Conservation (phyloP, 2,329 filamentous ascomycete genomes). For the Phialophora tarda region DNA sequence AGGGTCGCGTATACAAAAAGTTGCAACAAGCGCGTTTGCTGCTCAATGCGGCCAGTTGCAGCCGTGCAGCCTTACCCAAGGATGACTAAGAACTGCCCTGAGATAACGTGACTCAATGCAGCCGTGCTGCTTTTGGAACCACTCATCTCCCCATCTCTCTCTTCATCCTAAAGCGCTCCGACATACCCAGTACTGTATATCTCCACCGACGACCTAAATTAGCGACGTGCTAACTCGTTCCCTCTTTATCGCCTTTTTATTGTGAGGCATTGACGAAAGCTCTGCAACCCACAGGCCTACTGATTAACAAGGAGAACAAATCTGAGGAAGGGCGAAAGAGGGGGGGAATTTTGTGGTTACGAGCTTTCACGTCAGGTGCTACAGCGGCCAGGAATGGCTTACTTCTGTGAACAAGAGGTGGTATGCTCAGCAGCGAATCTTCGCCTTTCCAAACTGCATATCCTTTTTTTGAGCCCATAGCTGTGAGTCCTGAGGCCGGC, state of each 20-base stretch:
- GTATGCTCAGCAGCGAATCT: too few relatives aligned
- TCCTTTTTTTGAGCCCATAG: too few relatives aligned
- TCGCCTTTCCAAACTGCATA: too few relatives aligned
- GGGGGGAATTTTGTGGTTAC: background rate
- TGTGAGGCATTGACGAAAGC: background rate
- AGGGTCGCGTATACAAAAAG: slow-evolving; percentile 6
- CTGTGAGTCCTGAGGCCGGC: too few relatives aligned
- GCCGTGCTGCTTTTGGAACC: background rate
- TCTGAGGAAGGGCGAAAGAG: background rate
- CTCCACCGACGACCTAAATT: background rate
- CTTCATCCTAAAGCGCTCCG: background rate
- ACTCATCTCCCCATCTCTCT: background rate
- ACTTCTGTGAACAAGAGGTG: background rate
- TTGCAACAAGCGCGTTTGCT: background rate
- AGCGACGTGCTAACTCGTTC: background rate
- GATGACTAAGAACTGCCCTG: background rate
- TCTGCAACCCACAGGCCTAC: background rate
- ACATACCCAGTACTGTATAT: too few relatives aligned
- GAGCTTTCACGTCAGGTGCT: background rate
- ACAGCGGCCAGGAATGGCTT: background rate
- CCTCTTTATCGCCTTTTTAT: background rate
- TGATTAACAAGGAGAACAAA: background rate
- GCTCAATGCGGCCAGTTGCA: slow-evolving; percentile 1
- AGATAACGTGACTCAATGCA: background rate
- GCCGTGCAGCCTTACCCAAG: background rate